A percentile compares a stretch with the other conserved stretches of the same genome.
These are phyloP conservation scores for Saitozyma podzolica DNA, from an alignment of 768 basidiomycete species.

Conservation along the genomic window DNA sequence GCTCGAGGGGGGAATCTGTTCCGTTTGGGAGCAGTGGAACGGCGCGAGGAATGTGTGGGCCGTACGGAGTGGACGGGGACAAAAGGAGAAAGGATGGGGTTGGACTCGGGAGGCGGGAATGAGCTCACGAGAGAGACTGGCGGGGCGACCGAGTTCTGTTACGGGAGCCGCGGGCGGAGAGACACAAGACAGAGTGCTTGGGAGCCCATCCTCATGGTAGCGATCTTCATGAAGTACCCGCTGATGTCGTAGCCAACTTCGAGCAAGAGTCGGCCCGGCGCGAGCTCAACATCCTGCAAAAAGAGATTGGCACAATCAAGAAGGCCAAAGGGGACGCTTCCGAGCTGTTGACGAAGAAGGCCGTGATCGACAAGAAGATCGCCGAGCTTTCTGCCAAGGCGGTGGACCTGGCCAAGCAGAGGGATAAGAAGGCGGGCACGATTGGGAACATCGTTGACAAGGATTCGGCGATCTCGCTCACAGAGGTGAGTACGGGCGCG, in stretches of 20 bases:
- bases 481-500: slow-evolving; percentile 66
- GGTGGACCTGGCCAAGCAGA: slow-evolving; percentile 63
- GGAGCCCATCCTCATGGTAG: not conserved
- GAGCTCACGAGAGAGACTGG: too few species aligned
- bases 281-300: slow-evolving; percentile 85
- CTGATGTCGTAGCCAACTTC: slow-evolving; percentile 68
- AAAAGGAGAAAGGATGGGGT: too few species aligned
- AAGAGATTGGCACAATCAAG: slow-evolving; percentile 89
- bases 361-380: slow-evolving; percentile 76
- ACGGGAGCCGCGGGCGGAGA: too few species aligned
- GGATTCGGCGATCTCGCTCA: slow-evolving; percentile 76
- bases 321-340: slow-evolving; percentile 93
- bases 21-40: too few species aligned
- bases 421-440: slow-evolving; percentile 65
- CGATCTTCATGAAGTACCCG: not conserved
- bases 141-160: too few species aligned
- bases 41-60: too few species aligned
- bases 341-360: slow-evolving; percentile 81
- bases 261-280: slow-evolving; percentile 76
- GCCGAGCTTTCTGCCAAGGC: slow-evolving; percentile 78
- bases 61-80: too few species aligned
- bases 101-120: too few species aligned
- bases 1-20: too few species aligned
- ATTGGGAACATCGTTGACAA: slow-evolving; percentile 94
- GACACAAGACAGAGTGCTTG: not conserved